Percentiles rank a stretch among this genome's conserved stretches.
phyloP scores from a whole-genome alignment of 148 eudicot species.

The Selenicereus undatus region DNA sequence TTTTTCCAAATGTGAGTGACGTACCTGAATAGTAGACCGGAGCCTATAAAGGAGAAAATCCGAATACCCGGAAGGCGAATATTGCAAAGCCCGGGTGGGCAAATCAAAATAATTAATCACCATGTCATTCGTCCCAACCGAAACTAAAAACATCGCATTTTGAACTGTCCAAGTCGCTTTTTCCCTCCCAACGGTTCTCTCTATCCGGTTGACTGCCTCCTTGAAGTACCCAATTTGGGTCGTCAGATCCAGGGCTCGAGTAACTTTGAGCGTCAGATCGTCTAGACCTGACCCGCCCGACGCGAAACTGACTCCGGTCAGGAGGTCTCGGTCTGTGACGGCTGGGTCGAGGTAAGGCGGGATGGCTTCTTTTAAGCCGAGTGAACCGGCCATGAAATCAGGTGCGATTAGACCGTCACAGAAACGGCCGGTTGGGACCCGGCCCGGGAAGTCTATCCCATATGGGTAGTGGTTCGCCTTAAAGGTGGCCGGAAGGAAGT shows the following conservation, averaged over 20 bases:
- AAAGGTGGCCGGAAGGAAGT: conserved; percentile 23
- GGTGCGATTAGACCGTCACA: conserved; percentile 35
- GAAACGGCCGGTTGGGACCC: conserved; percentile 39
- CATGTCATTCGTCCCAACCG: conserved; percentile 30
- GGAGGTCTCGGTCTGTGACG: conserved; percentile 25
- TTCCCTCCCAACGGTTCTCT: conserved; percentile 3
- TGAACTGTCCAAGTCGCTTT: conserved; percentile 14
- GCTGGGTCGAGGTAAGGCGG: conserved; percentile 27
- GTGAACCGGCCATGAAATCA: conserved; percentile 23
- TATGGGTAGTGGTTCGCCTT: conserved; percentile 34
- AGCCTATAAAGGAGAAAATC: conserved; percentile 25
- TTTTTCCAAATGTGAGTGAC: neutral
- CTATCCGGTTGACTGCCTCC: conserved; percentile 20
- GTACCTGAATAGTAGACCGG: conserved; percentile 20
- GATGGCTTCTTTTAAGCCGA: conserved; percentile 17
- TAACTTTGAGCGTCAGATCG: conserved; percentile 23
- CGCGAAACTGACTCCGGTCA: conserved; percentile 48
- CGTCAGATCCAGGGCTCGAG: conserved; percentile 15
- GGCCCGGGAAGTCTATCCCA: conserved; percentile 30
- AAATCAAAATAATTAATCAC: conserved; percentile 26
- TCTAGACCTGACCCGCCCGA: conserved; percentile 47
- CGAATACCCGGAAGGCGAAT: conserved; percentile 13
- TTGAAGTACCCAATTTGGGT: conserved; percentile 12
- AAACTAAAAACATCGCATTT: conserved; percentile 26
- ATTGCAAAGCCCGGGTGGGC: conserved; percentile 14